These are phyloP conservation scores for Cryptosporidium sp. DNA, from an alignment of 169 alveolate genomes.

Conservation along the genomic window DNA sequence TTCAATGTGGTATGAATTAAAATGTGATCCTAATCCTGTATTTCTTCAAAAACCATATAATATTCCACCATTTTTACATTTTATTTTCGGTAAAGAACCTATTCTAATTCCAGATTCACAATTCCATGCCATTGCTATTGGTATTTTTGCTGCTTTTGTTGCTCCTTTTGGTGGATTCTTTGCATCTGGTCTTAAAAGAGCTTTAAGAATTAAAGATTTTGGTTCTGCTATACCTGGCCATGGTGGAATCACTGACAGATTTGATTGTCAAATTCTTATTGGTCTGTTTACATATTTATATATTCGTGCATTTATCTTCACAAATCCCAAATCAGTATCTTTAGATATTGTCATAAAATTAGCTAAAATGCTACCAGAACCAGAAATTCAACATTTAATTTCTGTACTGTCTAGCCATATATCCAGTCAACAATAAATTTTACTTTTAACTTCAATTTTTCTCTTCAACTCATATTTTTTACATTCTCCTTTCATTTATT, in stretches of 20 bases:
- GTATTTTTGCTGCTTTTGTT: constrained; percentile 94
- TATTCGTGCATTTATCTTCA: constrained; percentile 76
- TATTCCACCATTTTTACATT: constrained; percentile 75
- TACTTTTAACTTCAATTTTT: background rate
- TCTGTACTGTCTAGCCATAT: constrained; percentile 37
- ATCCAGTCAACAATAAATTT: background rate
- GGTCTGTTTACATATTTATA: constrained; percentile 89
- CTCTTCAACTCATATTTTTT: too few species aligned
- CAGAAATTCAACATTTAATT: constrained; percentile 52
- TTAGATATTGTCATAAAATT: constrained; percentile 42
- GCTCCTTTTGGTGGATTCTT: constrained; percentile 99
- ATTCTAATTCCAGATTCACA: constrained; percentile 82
- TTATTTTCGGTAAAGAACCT: constrained; percentile 26
- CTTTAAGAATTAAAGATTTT: constrained; percentile 97
- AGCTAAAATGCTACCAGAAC: constrained; percentile 71
- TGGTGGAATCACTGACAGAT: constrained; percentile 99
- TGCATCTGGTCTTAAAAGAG: constrained; percentile 99
- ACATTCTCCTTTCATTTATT: background rate
- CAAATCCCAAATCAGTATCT: constrained; percentile 70
- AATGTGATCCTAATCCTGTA: constrained; percentile 79
- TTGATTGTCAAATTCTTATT: constrained; percentile 97
- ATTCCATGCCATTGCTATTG: constrained; percentile 92
- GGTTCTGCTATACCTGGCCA: constrained; percentile 99
- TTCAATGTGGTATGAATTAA: constrained; percentile 85
- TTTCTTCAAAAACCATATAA: constrained; percentile 52